Evolutionary conservation across 345 rosid genomes (phyloP).

Genomic region (Camelina sativa): DNA sequence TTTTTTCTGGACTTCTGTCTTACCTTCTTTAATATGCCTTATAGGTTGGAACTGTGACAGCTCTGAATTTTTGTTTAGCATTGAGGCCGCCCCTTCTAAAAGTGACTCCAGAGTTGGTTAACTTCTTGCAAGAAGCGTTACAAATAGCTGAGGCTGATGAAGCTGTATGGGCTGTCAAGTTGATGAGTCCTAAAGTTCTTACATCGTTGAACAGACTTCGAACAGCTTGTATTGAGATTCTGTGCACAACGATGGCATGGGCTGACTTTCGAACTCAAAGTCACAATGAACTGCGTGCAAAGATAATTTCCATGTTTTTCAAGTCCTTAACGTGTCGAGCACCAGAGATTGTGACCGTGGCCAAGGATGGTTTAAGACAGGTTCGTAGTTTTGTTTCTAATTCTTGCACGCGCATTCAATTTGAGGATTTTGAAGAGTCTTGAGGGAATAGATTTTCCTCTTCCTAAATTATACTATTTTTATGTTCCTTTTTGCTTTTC

Average conservation of each 20-base stretch:
- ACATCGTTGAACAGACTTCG: slow-evolving; percentile 82
- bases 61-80: slow-evolving; percentile 92
- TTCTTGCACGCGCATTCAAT: slow-evolving; percentile 6
- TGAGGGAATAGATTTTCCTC: slow-evolving; percentile 13
- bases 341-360: slow-evolving; percentile 95
- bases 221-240: slow-evolving; percentile 94
- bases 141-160: slow-evolving; percentile 99
- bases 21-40: slow-evolving; percentile 43
- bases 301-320: slow-evolving; percentile 98
- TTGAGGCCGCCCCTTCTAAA: slow-evolving; percentile 97
- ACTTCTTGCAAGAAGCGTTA: slow-evolving; percentile 95
- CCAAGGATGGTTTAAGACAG: slow-evolving; percentile 98
- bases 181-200: slow-evolving; percentile 84
- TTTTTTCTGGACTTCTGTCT: slow-evolving; percentile 23
- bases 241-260: slow-evolving; percentile 99
- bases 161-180: slow-evolving; percentile 84
- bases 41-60: slow-evolving; percentile 95
- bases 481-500: slow-evolving; percentile 1
- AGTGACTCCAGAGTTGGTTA: slow-evolving; percentile 89
- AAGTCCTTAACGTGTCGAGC: slow-evolving; percentile 92
- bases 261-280: slow-evolving; percentile 84
- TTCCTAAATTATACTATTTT: slow-evolving; percentile 13
- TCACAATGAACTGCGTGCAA: slow-evolving; percentile 86
- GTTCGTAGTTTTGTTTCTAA: slow-evolving; percentile 44
- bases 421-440: slow-evolving; percentile 8